Evolutionary conservation across 2,329 filamentous ascomycete species (phyloP).

Genomic region (Apiospora rasikravindrae): DNA sequence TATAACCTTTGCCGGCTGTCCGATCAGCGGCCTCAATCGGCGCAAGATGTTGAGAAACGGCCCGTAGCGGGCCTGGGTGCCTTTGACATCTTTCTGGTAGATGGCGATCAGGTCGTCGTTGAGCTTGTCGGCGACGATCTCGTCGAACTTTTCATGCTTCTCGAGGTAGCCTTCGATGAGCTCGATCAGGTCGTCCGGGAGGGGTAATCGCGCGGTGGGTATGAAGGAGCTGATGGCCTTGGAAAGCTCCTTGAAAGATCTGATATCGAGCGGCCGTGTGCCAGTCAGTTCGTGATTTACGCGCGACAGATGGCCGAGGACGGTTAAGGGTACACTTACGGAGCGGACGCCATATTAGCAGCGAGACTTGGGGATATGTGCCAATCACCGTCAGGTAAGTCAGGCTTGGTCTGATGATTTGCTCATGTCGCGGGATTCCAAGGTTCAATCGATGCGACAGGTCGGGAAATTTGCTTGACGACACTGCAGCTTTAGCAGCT

Average conservation of each 20-base stretch:
- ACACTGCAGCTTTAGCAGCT: constrained; percentile 12
- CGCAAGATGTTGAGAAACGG: constrained; percentile 73
- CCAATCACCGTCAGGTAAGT: constrained; percentile 8
- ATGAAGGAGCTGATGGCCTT: constrained; percentile 61
- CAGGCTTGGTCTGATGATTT: constrained; percentile 12
- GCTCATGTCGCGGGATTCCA: not conserved
- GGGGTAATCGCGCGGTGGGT: constrained; percentile 58
- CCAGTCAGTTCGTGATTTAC: not conserved
- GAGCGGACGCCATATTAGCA: constrained; percentile 36
- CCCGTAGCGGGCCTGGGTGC: constrained; percentile 60
- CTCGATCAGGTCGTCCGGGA: constrained; percentile 68
- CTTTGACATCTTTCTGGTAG: constrained; percentile 68
- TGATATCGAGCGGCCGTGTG: constrained; percentile 32
- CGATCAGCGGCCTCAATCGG: constrained; percentile 67
- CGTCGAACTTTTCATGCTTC: constrained; percentile 69
- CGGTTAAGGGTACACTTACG: constrained; percentile 31
- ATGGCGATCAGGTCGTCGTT: constrained; percentile 74
- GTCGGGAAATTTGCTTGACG: not conserved
- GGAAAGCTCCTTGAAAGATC: constrained; percentile 65
- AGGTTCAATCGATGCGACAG: constrained; percentile 9
- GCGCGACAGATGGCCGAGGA: constrained; percentile 3
- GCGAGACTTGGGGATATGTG: not conserved
- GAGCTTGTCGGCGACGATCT: constrained; percentile 70
- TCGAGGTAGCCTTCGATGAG: constrained; percentile 71
- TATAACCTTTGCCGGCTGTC: constrained; percentile 64